These are phyloP conservation scores for Monosporascus sp. DNA, from an alignment of 2,329 filamentous ascomycete species.

Conservation along the genomic window DNA sequence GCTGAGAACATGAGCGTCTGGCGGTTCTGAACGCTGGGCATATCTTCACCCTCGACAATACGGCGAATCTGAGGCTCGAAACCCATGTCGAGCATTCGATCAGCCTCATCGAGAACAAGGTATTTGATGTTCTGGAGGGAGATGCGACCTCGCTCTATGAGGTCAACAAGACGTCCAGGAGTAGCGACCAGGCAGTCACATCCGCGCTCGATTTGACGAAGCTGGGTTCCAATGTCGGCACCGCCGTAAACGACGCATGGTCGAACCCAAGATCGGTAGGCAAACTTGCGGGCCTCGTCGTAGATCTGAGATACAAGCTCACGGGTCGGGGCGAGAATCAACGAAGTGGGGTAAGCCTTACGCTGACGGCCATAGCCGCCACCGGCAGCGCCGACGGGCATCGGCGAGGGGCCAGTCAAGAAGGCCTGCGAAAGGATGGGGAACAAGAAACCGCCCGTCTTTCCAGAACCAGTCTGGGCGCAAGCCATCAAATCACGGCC, in stretches of 20 bases:
- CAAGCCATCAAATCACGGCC: slow-evolving; percentile 99
- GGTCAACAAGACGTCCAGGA: slow-evolving; percentile 91
- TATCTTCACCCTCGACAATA: slow-evolving; percentile 97
- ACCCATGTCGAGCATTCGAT: slow-evolving; percentile 99
- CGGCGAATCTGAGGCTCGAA: slow-evolving; percentile 99
- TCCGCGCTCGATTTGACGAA: slow-evolving; percentile 94
- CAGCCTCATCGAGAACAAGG: slow-evolving; percentile 95
- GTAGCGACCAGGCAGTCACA: slow-evolving; percentile 97
- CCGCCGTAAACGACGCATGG: slow-evolving; percentile 98
- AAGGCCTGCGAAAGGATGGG: slow-evolving; percentile 98
- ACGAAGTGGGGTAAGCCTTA: slow-evolving; percentile 93
- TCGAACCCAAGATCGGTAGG: slow-evolving; percentile 97
- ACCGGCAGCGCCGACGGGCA: slow-evolving; percentile 58
- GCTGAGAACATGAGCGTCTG: slow-evolving; percentile 99
- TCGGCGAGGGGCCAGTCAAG: slow-evolving; percentile 73
- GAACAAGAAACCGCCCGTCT: slow-evolving; percentile 99
- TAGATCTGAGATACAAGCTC: slow-evolving; percentile 98
- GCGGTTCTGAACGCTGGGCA: slow-evolving; percentile 76
- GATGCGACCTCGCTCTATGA: slow-evolving; percentile 97
- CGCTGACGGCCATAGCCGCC: slow-evolving; percentile 84
- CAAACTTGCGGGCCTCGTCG: slow-evolving; percentile 95
- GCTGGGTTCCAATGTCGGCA: slow-evolving; percentile 96
- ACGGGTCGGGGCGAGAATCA: slow-evolving; percentile 94
- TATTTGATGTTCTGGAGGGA: slow-evolving; percentile 99
- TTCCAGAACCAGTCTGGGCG: slow-evolving; percentile 98